These are phyloP conservation scores for Cucurbita maxima DNA, from an alignment of 306 rosid genomes.

Conservation along the genomic window DNA sequence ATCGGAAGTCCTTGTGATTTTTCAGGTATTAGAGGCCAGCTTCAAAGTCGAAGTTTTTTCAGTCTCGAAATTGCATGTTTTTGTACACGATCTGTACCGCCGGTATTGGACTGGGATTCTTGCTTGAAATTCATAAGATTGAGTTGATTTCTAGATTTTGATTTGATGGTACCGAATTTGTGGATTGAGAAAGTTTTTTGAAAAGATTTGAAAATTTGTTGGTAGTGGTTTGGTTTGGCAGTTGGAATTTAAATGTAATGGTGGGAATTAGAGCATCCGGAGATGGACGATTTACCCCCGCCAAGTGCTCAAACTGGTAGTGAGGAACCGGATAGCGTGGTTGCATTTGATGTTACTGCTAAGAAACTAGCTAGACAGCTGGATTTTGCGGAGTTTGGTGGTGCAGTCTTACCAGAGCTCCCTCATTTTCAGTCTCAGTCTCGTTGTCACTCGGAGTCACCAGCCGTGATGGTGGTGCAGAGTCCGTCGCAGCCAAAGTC, in stretches of 20 bases:
- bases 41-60: neutral
- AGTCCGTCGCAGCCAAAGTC: constrained; percentile 1
- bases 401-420: neutral
- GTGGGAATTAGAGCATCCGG: constrained; percentile 3
- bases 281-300: neutral
- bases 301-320: neutral
- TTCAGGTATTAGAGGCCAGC: neutral
- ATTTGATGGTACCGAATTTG: neutral
- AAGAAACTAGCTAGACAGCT: constrained; percentile 9
- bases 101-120: neutral
- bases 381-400: constrained; percentile 1
- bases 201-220: neutral
- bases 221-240: neutral
- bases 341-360: neutral
- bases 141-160: neutral
- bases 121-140: neutral
- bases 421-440: constrained; percentile 3
- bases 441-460: neutral
- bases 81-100: neutral
- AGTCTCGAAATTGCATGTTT: neutral
- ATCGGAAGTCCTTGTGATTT: neutral
- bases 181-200: neutral
- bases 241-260: neutral
- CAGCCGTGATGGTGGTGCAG: neutral
- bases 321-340: neutral